A percentile compares a stretch with the other conserved stretches of the same genome.
These are phyloP conservation scores for Globisporangium takayamanum DNA, from an alignment of 352 stramenopile species.

Conservation along the genomic window DNA sequence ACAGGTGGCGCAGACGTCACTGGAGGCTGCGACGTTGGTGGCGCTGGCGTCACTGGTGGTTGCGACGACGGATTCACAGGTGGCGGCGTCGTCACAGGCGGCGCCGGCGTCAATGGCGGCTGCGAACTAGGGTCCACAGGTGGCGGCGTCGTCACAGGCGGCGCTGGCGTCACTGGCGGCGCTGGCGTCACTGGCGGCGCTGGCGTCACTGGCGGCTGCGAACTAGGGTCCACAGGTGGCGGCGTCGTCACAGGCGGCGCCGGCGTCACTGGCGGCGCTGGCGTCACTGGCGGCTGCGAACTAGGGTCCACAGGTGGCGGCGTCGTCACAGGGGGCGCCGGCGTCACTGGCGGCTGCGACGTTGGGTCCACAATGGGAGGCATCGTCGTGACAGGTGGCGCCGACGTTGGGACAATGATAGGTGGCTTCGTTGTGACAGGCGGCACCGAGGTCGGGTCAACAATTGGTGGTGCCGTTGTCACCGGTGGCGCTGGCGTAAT, in stretches of 20 bases:
- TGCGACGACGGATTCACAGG: conserved; percentile 16
- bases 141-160: conserved; percentile 9
- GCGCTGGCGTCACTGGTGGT: conserved; percentile 2
- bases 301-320: not conserved
- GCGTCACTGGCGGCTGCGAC: conserved; percentile 1
- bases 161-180: conserved; percentile 6
- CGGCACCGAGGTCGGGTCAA: not conserved
- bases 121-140: not conserved
- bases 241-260: conserved; percentile 9
- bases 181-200: not conserved
- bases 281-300: conserved; percentile 1
- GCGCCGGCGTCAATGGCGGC: not conserved
- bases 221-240: not conserved
- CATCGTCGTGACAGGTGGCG: conserved; percentile 2
- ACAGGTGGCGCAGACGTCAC: conserved; percentile 9
- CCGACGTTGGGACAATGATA: conserved; percentile 13
- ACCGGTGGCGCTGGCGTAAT: conserved; percentile 4
- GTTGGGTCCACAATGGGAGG: not conserved
- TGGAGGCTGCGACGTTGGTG: not conserved
- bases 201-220: not conserved
- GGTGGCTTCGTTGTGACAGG: conserved; percentile 1
- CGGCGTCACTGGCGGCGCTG: not conserved
- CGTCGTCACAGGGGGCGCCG: conserved; percentile 8
- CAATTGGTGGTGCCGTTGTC: not conserved
- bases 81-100: not conserved